Conservation (phyloP, 495 filamentous ascomycete species). For the Xeromyces bisporus region DNA sequence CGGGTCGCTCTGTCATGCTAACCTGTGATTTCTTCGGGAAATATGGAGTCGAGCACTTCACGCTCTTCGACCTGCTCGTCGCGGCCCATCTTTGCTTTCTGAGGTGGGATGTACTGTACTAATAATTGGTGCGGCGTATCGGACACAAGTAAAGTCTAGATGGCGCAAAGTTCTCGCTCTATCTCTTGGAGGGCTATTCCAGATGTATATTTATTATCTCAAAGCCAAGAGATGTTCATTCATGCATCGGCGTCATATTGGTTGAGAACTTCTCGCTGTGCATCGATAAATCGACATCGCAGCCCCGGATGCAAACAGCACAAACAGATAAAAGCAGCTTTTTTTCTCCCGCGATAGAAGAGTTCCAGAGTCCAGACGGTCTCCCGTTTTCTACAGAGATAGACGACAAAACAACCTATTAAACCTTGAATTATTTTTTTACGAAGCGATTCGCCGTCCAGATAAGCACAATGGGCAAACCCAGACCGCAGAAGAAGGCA, state of each 20-base stretch:
- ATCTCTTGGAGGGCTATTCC: too few relatives aligned
- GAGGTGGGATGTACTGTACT: too few relatives aligned
- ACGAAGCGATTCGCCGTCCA: constrained; percentile 1
- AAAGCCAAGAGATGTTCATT: too few relatives aligned
- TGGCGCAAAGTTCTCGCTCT: too few relatives aligned
- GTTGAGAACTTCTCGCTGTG: too few relatives aligned
- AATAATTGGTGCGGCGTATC: too few relatives aligned
- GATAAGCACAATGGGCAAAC: constrained; percentile 32
- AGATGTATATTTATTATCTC: too few relatives aligned
- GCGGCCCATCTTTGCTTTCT: constrained; percentile 72
- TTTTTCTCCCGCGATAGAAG: too few relatives aligned
- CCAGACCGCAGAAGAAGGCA: constrained; percentile 28
- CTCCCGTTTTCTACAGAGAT: background rate
- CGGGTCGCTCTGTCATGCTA: background rate
- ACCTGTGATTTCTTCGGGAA: constrained; percentile 95
- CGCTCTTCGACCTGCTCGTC: constrained; percentile 94
- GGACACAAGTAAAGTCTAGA: too few relatives aligned
- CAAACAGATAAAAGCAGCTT: constrained; percentile 29
- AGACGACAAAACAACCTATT: background rate
- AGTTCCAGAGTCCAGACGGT: too few relatives aligned
- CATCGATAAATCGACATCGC: too few relatives aligned
- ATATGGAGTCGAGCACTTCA: constrained; percentile 94
- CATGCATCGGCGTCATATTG: too few relatives aligned
- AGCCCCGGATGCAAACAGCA: constrained; percentile 32
- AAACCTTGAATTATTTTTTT: background rate